These are phyloP conservation scores for Spinellus fusiger DNA, from an alignment of 192 early-diverging fungal genomes.

Conservation along the genomic window DNA sequence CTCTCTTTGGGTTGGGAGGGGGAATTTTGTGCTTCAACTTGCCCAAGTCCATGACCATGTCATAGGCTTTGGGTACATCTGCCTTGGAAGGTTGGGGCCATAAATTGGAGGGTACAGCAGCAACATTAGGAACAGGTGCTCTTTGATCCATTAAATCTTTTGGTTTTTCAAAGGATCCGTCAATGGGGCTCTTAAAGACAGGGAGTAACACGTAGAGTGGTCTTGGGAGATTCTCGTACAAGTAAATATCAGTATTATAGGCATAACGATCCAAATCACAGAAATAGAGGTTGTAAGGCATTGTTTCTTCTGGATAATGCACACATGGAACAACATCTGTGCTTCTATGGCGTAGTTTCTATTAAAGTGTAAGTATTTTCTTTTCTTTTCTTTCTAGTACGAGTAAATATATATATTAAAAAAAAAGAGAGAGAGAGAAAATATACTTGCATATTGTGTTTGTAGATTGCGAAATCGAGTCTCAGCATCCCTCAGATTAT, in stretches of 20 bases:
- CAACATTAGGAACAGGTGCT: background rate
- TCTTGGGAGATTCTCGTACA: background rate
- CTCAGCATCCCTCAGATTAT: conserved; percentile 9
- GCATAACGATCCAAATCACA: background rate
- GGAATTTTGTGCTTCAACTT: too few relatives aligned
- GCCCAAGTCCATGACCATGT: too few relatives aligned
- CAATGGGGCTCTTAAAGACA: conserved; percentile 5
- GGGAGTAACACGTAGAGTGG: conserved; percentile 15
- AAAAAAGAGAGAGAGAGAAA: background rate
- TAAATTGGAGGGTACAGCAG: too few relatives aligned
- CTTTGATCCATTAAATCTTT: background rate
- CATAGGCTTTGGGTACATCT: too few relatives aligned
- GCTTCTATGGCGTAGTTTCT: background rate
- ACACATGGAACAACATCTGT: background rate
- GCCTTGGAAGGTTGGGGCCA: too few relatives aligned
- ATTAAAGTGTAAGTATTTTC: background rate
- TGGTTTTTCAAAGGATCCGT: background rate
- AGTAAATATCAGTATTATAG: background rate
- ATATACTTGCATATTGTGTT: conserved; percentile 1
- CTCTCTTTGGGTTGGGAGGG: too few relatives aligned
- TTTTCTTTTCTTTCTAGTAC: background rate
- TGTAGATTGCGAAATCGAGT: conserved; percentile 12
- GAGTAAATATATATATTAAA: background rate
- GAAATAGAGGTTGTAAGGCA: background rate
- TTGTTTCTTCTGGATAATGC: background rate